A percentile compares a stretch with the other conserved stretches of the same genome.
phyloP scores from a whole-genome alignment of 768 basidiomycete species.

The Piloderma croceum region DNA sequence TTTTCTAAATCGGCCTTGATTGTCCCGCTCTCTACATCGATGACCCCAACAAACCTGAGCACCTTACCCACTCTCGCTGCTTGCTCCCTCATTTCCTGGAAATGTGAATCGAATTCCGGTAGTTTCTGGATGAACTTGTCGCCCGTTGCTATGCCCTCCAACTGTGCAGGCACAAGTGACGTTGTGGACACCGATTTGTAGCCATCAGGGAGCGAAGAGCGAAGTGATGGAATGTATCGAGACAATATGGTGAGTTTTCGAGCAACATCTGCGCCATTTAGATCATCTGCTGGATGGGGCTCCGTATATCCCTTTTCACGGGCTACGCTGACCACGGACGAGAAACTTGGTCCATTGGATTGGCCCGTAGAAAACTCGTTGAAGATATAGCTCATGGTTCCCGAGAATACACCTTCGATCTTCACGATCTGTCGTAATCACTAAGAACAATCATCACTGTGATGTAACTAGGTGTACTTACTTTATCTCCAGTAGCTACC shows the following conservation, averaged over 20 bases:
- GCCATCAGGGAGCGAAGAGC: constrained; percentile 61
- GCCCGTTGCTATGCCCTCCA: constrained; percentile 63
- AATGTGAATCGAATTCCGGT: constrained; percentile 77
- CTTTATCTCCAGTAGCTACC: constrained; percentile 88
- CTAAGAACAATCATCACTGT: background rate
- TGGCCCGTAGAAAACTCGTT: constrained; percentile 80
- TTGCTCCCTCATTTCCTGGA: constrained; percentile 67
- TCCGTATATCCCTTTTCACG: constrained; percentile 96
- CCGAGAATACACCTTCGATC: constrained; percentile 97
- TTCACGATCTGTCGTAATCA: constrained; percentile 65
- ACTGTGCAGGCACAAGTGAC: constrained; percentile 77
- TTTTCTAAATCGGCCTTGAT: constrained; percentile 88
- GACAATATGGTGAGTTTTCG: constrained; percentile 95
- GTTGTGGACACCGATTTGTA: constrained; percentile 75
- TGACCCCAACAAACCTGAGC: constrained; percentile 88
- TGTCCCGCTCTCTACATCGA: constrained; percentile 66
- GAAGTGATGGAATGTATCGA: constrained; percentile 38
- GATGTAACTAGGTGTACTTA: constrained; percentile 24
- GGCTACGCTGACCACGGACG: constrained; percentile 81
- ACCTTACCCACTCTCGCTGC: constrained; percentile 80
- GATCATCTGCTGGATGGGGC: constrained; percentile 94
- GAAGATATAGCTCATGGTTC: constrained; percentile 98
- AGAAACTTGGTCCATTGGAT: constrained; percentile 70
- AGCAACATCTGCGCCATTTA: constrained; percentile 95
- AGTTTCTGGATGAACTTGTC: constrained; percentile 79